Conservation (phyloP, 163 green algal genomes). For the Scenedesmus sp. region DNA sequence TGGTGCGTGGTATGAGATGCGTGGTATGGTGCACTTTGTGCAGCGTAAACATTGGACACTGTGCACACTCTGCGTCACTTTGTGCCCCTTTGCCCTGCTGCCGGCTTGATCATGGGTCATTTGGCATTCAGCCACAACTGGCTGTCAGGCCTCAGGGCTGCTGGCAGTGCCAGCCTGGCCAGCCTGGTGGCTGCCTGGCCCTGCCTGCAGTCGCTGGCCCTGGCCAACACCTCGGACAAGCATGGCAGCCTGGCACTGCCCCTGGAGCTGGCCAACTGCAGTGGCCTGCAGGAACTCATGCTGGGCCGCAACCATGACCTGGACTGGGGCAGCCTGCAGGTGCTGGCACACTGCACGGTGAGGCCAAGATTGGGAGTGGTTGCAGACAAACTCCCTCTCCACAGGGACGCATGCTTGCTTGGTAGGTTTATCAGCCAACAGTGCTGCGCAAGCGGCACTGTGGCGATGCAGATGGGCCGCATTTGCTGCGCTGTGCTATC, state of each 20-base stretch:
- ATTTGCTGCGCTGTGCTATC: background rate
- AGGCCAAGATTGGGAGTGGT: background rate
- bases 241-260: constrained; percentile 11
- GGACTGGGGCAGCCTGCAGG: constrained; percentile 22
- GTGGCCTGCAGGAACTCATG: background rate
- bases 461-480: background rate
- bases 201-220: background rate
- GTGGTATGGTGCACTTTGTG: too few relatives aligned
- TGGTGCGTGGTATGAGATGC: too few relatives aligned
- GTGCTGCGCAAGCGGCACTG: background rate
- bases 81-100: background rate
- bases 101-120: background rate
- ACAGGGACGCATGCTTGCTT: background rate
- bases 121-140: constrained; percentile 34
- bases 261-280: background rate
- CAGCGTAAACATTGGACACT: too few relatives aligned
- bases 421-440: too few relatives aligned
- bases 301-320: background rate
- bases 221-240: constrained; percentile 44
- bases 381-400: too few relatives aligned
- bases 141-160: constrained; percentile 14
- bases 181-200: background rate
- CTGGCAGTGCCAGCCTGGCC: background rate
- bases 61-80: background rate
- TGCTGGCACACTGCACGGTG: background rate